A percentile compares a stretch with the other conserved stretches of the same genome.
phyloP scores from a whole-genome alignment of 176 grass and related monocot species.

The Avena atlantica region DNA sequence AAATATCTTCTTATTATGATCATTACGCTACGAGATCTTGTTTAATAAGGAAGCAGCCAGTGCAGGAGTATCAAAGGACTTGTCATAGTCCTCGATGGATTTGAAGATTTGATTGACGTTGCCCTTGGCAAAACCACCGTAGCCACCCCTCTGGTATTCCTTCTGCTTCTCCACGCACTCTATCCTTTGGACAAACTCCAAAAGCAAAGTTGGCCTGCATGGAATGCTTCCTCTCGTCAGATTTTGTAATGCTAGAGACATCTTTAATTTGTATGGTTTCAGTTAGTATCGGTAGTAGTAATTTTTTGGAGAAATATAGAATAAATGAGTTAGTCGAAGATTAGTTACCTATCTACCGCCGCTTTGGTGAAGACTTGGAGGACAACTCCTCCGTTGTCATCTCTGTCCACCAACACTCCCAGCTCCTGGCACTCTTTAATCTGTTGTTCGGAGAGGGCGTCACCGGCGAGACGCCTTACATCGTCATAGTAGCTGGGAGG shows the following conservation, averaged over 20 bases:
- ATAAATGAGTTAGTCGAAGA: not conserved
- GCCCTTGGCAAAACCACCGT: constrained; percentile 84
- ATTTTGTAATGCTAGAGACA: not conserved
- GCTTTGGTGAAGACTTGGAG: constrained; percentile 93
- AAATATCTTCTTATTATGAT: too few species aligned
- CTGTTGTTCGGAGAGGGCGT: constrained; percentile 73
- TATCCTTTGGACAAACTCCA: constrained; percentile 94
- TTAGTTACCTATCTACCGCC: constrained; percentile 76
- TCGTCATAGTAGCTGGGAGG: constrained; percentile 71
- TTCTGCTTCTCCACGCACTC: constrained; percentile 81
- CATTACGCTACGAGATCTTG: not conserved
- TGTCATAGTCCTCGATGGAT: constrained; percentile 94
- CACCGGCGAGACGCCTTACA: constrained; percentile 62
- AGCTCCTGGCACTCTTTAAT: constrained; percentile 81
- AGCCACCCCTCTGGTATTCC: constrained; percentile 79
- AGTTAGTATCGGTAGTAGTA: not conserved
- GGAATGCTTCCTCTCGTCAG: constrained; percentile 21
- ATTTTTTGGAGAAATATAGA: not conserved
- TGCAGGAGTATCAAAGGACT: constrained; percentile 60
- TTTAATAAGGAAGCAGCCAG: constrained; percentile 33
- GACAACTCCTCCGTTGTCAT: constrained; percentile 70
- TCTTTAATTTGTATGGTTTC: not conserved
- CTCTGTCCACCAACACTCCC: constrained; percentile 84
- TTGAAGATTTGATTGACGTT: constrained; percentile 87
- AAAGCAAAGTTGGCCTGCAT: constrained; percentile 81